These are phyloP conservation scores for Kazachstania martiniae DNA, from an alignment of 805 yeast species.

Conservation along the genomic window DNA sequence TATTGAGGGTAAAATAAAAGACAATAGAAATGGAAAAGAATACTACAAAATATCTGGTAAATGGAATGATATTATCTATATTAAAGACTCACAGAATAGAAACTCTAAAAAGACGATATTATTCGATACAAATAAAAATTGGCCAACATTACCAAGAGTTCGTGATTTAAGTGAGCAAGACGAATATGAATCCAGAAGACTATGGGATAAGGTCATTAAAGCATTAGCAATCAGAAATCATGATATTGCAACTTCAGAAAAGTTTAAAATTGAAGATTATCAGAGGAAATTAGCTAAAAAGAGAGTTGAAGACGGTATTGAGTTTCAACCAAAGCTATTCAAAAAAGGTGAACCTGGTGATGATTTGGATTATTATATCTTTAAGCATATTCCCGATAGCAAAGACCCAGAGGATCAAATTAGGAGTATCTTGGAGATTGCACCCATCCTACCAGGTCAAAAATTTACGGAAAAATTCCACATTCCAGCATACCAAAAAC, in stretches of 20 bases:
- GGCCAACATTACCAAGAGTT: constrained; percentile 51
- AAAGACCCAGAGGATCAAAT: constrained; percentile 39
- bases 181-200: constrained; percentile 62
- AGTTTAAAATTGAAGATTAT: constrained; percentile 74
- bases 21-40: constrained; percentile 40
- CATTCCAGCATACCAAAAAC: constrained; percentile 56
- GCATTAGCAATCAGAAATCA: constrained; percentile 80
- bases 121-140: constrained; percentile 49
- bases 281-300: constrained; percentile 69
- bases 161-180: constrained; percentile 76
- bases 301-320: constrained; percentile 67
- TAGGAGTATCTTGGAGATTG: constrained; percentile 48
- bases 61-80: constrained; percentile 81
- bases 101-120: constrained; percentile 34
- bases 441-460: constrained; percentile 82
- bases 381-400: constrained; percentile 49
- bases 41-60: constrained; percentile 71
- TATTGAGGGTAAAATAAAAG: constrained; percentile 63
- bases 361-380: constrained; percentile 54
- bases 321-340: constrained; percentile 73
- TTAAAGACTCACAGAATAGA: constrained; percentile 39
- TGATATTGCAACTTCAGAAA: constrained; percentile 75
- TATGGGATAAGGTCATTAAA: constrained; percentile 75
- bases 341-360: constrained; percentile 34
- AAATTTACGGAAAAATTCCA: constrained; percentile 50